Base-by-base conservation (phyloP, 2,329 filamentous ascomycete genomes). In the Cercospora sojina region DNA sequence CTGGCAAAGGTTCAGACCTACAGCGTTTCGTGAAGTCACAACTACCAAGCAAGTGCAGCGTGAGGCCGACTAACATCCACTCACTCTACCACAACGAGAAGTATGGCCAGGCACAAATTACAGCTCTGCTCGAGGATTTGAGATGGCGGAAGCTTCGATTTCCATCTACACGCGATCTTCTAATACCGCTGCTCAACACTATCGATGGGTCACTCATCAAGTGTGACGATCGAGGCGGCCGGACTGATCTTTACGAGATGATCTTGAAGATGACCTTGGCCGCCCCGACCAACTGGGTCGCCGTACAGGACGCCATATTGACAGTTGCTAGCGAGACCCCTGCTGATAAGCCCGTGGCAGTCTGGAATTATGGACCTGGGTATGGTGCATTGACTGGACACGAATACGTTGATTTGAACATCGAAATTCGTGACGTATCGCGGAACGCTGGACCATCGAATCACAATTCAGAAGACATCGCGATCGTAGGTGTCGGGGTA, bases 311-410 rank as follows among this genome's bases (percentile, higher is more conserved):
- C 13, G 23, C 58, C 25, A 56, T 62, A 10, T 16, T 65, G 4
- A 20, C 49, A 10, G n/a, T 61, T 47, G 49, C 64, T 43, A 18
- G 13, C 10, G 38, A 27, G 20, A 25, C 23, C 23, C 6, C 23
- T 29, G 13, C 47, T 27, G 16, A 56, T 8, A 16, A 35, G 1
- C 12, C n/a, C 6, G 29, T 56, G 20, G 25, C 64, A 18, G 49
- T 65, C 18, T 62, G 41, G 56, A 65, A 65, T 31, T 62, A 43
- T 35, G 64, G 64, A 16, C 64, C 64, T 35, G 64, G 64, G 20
- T 65, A 65, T 32, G 64, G 64, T 20, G 64, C 64, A 7, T 49
- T 65, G 47, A 62, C 47, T 31, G 57, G 59, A 10, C 31, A 38
- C 41, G 29, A 62, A 31, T 41, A 65, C 18, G 32, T 47, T 9